Conservation (phyloP, 2,329 filamentous ascomycete species). For the Juglanconis oblonga region DNA sequence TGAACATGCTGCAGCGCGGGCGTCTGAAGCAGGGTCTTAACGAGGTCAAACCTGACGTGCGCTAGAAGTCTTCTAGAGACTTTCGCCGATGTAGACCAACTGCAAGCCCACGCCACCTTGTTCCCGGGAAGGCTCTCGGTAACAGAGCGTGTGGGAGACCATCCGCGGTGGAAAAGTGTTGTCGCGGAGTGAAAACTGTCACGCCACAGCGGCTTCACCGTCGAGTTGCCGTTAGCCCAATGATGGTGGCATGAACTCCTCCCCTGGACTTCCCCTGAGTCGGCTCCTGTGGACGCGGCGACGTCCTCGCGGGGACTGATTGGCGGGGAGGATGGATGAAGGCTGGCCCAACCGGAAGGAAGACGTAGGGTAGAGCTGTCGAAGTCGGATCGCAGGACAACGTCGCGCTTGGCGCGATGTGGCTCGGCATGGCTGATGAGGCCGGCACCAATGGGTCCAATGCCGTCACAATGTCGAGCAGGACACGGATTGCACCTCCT, state of each 20-base stretch:
- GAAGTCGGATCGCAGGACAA: background rate
- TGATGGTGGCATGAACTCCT: background rate
- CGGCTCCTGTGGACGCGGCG: background rate
- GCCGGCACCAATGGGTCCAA: background rate
- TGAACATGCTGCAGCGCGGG: background rate
- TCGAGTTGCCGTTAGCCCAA: background rate
- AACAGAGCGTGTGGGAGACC: background rate
- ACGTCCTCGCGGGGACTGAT: background rate
- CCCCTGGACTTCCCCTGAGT: background rate
- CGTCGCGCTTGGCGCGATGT: background rate
- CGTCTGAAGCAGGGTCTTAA: background rate
- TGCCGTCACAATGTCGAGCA: background rate
- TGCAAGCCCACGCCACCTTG: background rate
- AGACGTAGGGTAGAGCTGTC: background rate
- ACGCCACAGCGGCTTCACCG: background rate
- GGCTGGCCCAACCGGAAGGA: background rate
- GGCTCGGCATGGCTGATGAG: background rate
- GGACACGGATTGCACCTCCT: background rate
- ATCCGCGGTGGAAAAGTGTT: too few relatives aligned
- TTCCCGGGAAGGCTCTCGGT: background rate
- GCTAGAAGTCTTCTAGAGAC: background rate
- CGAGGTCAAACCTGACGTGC: background rate
- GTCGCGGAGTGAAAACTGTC: background rate
- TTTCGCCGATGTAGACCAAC: background rate
- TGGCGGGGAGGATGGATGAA: background rate